phyloP scores from a whole-genome alignment of 495 filamentous ascomycete genomes.

The Penicillium longicatenatum region DNA sequence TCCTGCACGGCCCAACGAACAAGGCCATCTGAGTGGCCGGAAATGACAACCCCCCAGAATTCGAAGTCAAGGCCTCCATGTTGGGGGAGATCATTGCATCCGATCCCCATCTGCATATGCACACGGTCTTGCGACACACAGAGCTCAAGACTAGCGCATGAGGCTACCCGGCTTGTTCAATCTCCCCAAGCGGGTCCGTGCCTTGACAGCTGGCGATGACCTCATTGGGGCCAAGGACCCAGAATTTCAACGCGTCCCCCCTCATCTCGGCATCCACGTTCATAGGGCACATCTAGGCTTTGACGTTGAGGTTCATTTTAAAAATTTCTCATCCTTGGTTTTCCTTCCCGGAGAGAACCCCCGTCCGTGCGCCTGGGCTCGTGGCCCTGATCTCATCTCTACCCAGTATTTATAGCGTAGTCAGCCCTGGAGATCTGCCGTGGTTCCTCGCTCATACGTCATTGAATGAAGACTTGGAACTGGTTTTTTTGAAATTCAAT shows the following conservation, averaged over 20 bases:
- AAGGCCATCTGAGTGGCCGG: neutral
- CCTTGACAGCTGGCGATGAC: constrained; percentile 23
- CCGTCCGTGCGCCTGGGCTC: neutral
- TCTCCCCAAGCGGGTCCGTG: neutral
- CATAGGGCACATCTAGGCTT: neutral
- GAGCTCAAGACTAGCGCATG: neutral
- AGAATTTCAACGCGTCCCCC: constrained; percentile 9
- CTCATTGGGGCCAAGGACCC: constrained; percentile 16
- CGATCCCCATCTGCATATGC: neutral
- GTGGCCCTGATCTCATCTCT: neutral
- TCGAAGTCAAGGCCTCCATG: neutral
- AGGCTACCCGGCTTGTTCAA: neutral
- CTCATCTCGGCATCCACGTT: neutral
- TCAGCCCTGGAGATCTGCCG: neutral
- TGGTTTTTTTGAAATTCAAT: neutral
- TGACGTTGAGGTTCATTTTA: neutral
- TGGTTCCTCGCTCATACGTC: neutral
- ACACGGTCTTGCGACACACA: neutral
- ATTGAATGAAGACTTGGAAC: neutral
- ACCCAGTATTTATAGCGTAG: neutral
- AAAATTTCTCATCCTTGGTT: neutral
- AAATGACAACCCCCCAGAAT: neutral
- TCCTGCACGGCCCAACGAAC: neutral
- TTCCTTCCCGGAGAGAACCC: neutral
- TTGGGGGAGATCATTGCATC: neutral